Base-by-base conservation (phyloP, 2,329 filamentous ascomycete genomes). In the Dissoconium aciculare region DNA sequence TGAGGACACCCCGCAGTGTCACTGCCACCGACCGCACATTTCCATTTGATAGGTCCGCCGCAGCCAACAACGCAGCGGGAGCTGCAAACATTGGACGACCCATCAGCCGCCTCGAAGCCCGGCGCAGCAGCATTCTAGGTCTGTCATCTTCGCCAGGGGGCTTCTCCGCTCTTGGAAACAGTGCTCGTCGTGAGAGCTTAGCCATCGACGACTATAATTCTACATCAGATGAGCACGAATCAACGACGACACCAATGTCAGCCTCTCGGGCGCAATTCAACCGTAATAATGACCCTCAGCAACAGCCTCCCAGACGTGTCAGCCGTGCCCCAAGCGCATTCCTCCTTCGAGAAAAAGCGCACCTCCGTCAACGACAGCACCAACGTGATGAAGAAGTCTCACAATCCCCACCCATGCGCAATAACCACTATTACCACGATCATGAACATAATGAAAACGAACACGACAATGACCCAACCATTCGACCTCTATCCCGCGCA, bases 401-500 rank as follows among this genome's bases (percentile, higher is more conserved):
- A n/a, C n/a, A n/a, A n/a, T n/a, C n/a, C n/a, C n/a, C n/a, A n/a
- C n/a, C n/a, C n/a, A n/a, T n/a, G n/a, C n/a, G n/a, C n/a, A n/a
- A n/a, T n/a, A n/a, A n/a, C n/a, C n/a, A n/a, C n/a, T n/a, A n/a
- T n/a, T 23, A 23, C 19, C 41, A 41, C 15, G 47, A 44, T 5
- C 50, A 51, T 12, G 40, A 38, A 5, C 45, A 47, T 14, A 50
- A 51, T 12, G 40, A 38, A 5, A 45, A 47, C 15, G 55, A 15
- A 10, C 41, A 44, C 10, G 44, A 48, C 15, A 56, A 59, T n/a
- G 54, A 58, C 9, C 45, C 51, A 2, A 57, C 53, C 1, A 38
- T 59, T 9, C 57, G 62, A 13, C 55, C 59, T 5, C 58, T 56
- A n/a, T 64, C 61, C 11, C 58, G 62, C 17, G 62, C 62, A 5